Evolutionary conservation across 345 rosid species (phyloP).

Genomic region (Eucalyptus pumila): DNA sequence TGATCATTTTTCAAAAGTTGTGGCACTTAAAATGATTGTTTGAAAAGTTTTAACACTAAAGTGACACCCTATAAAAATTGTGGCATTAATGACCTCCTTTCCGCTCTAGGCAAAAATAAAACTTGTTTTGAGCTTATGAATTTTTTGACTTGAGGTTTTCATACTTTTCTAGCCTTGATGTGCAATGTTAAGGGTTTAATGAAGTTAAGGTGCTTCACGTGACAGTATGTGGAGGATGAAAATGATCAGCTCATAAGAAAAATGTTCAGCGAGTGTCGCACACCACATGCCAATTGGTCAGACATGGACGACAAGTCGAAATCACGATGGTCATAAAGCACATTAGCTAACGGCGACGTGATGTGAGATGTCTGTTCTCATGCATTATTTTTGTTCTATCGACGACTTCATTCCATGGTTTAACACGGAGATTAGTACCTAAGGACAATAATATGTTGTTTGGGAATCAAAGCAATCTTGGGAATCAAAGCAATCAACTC

Average conservation of each 20-base stretch:
- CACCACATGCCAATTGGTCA: not conserved
- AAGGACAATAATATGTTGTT: not conserved
- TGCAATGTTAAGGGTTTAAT: not conserved
- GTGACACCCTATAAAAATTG: not conserved
- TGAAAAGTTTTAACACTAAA: too few relatives aligned
- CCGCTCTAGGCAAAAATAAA: not conserved
- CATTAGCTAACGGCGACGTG: not conserved
- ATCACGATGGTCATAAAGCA: not conserved
- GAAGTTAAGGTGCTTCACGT: not conserved
- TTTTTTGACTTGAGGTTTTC: not conserved
- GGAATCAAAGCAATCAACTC: not conserved
- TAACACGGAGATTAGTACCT: not conserved
- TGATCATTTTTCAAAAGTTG: not conserved
- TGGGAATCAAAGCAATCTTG: not conserved
- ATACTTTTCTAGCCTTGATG: not conserved
- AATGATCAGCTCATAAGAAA: not conserved
- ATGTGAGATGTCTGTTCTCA: not conserved
- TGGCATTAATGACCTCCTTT: not conserved
- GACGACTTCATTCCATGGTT: not conserved
- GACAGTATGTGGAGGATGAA: not conserved
- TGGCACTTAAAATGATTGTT: not conserved
- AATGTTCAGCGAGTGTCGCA: too few relatives aligned
- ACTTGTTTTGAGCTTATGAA: not conserved
- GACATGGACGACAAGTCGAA: not conserved
- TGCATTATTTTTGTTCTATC: not conserved